These are phyloP conservation scores for Daldinia childiae DNA, from an alignment of 495 filamentous ascomycete genomes.

Conservation along the genomic window DNA sequence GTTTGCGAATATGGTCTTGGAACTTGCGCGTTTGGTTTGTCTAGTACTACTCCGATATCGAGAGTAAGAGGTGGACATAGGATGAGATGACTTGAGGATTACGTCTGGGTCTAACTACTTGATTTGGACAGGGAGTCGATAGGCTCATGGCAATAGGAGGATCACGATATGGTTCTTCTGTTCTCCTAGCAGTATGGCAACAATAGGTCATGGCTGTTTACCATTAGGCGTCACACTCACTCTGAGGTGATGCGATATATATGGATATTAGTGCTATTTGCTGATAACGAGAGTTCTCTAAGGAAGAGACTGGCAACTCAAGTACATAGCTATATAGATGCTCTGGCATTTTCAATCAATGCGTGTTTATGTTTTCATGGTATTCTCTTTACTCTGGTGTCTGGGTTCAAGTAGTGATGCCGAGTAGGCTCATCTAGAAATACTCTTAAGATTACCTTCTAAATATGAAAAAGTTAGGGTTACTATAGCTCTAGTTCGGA, in stretches of 20 bases:
- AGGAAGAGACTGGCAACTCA: background rate
- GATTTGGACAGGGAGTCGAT: background rate
- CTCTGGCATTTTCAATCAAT: background rate
- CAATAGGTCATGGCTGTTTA: background rate
- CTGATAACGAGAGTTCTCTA: background rate
- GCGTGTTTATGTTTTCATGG: background rate
- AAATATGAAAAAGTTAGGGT: too few species aligned
- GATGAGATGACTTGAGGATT: background rate
- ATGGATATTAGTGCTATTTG: background rate
- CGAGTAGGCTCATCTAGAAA: background rate
- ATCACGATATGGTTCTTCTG: background rate
- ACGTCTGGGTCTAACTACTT: background rate
- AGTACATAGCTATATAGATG: background rate
- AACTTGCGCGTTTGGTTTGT: background rate
- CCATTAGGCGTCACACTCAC: background rate
- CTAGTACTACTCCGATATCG: background rate
- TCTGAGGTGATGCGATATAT: background rate
- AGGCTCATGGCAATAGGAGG: background rate
- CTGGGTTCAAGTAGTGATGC: background rate
- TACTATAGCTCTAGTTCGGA: too few species aligned
- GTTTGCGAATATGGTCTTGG: background rate
- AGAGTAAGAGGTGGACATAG: background rate
- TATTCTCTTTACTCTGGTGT: background rate
- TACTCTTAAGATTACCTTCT: too few species aligned
- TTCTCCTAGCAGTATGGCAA: background rate